These are phyloP conservation scores for Thalassia testudinum DNA, from an alignment of 116 monocot species.

Conservation along the genomic window DNA sequence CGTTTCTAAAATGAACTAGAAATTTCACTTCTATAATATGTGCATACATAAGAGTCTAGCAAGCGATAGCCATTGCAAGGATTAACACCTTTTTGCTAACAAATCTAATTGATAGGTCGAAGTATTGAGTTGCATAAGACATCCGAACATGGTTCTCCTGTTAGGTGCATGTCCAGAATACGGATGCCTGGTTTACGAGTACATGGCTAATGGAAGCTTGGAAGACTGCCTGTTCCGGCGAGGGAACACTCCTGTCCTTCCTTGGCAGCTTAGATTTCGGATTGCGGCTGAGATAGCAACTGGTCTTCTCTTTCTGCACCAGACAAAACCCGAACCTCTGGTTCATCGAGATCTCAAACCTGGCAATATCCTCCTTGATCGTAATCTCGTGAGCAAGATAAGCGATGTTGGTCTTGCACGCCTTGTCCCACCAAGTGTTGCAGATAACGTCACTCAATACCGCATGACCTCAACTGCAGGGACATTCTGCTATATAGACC, in stretches of 20 bases:
- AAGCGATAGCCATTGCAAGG: too few relatives aligned
- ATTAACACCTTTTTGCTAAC: background rate
- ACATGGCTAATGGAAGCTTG: conserved; percentile 66
- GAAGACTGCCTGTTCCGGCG: conserved; percentile 38
- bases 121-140: conserved; percentile 48
- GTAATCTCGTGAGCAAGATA: conserved; percentile 58
- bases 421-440: conserved; percentile 27
- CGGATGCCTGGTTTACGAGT: conserved; percentile 65
- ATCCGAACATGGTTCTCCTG: conserved; percentile 75
- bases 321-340: conserved; percentile 47
- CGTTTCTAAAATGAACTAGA: too few relatives aligned
- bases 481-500: conserved; percentile 72
- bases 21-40: too few relatives aligned
- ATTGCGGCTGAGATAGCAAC: conserved; percentile 58
- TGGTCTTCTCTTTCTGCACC: conserved; percentile 68
- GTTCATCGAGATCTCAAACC: conserved; percentile 77
- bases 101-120: conserved; percentile 22
- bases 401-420: conserved; percentile 65
- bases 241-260: conserved; percentile 28
- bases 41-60: too few relatives aligned
- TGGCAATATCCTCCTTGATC: conserved; percentile 63
- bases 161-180: conserved; percentile 66
- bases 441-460: conserved; percentile 41
- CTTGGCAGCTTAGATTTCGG: conserved; percentile 57
- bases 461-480: conserved; percentile 59